Base-by-base conservation (phyloP, 768 basidiomycete genomes). In the Mycena epipterygia region DNA sequence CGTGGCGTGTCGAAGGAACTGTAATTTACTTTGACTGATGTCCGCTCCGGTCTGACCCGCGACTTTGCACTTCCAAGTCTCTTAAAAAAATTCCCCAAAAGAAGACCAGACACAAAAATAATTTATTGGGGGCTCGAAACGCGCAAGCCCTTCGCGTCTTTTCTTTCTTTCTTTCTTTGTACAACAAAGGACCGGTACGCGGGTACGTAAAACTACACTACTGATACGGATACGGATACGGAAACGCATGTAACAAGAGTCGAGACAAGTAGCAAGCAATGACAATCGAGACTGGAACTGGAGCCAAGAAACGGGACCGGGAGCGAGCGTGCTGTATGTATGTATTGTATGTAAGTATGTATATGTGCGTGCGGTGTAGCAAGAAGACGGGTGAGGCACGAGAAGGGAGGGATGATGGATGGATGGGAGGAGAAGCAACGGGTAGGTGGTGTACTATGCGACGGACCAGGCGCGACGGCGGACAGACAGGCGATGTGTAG, bases 111-210 rank as follows among this genome's bases (percentile, higher is more conserved):
- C 39, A 49, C 58, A 66, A 48, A 67, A n/a, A 57, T 39, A 25
- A 62, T 72, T 68, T 48, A 58, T 67, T 67, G 60, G 60, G 66
- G 71, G 66, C 64, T 69, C 44, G 63, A 72, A 65, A 72, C 64
- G 74, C 74, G 71, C 65, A 60, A 70, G 66, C 71, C 70, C 74
- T 75, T 75, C 74, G 74, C 74, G 68, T n/a, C n/a, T n/a, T n/a
- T n/a, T n/a, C n/a, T n/a, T n/a, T n/a, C n/a, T n/a, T n/a, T n/a
- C n/a, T n/a, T 41, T 64, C 46, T 67, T 60, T 41, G 60, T 71
- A 67, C 59, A 63, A 63, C 58, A 60, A 64, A 61, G 39, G 57
- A 60, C 30, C 33, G n/a, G 48, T n/a, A n/a, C n/a, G n/a, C n/a
- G n/a, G n/a, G n/a, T n/a, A n/a, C n/a, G n/a, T n/a, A n/a, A n/a